phyloP scores from a whole-genome alignment of 805 yeast species.

The Starmerella bombicola region DNA sequence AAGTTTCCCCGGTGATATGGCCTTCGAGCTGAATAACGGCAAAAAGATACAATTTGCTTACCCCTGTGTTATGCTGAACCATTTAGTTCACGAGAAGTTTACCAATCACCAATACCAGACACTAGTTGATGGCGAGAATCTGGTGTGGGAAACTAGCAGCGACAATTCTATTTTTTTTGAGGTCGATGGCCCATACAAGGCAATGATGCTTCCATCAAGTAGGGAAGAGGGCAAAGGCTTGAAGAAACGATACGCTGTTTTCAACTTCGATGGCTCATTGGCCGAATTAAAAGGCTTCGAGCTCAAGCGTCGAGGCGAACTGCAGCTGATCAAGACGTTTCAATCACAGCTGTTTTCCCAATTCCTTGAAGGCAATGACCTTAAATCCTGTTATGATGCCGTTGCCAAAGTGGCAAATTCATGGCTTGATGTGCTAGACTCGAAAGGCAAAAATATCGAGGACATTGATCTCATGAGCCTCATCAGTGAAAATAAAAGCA shows the following conservation, averaged over 20 bases:
- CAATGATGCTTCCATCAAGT: slow-evolving; percentile 94
- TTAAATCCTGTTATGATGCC: slow-evolving; percentile 70
- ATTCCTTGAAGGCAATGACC: slow-evolving; percentile 70
- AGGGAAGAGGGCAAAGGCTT: slow-evolving; percentile 95
- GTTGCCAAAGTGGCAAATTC: slow-evolving; percentile 90
- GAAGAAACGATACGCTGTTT: slow-evolving; percentile 93
- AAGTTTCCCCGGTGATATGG: slow-evolving; percentile 82
- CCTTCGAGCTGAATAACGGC: slow-evolving; percentile 61
- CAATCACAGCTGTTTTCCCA: slow-evolving; percentile 89
- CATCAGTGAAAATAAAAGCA: slow-evolving; percentile 90
- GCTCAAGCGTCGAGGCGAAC: slow-evolving; percentile 90
- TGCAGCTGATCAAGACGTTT: slow-evolving; percentile 83
- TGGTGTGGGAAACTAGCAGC: slow-evolving; percentile 61
- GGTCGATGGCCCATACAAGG: slow-evolving; percentile 96
- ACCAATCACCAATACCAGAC: slow-evolving; percentile 94
- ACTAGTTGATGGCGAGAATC: slow-evolving; percentile 49
- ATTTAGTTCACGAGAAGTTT: slow-evolving; percentile 76
- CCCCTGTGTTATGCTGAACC: slow-evolving; percentile 93
- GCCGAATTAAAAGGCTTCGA: slow-evolving; percentile 97
- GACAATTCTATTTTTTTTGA: slow-evolving; percentile 95
- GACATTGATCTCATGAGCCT: slow-evolving; percentile 89
- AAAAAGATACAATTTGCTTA: slow-evolving; percentile 67
- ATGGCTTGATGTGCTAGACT: slow-evolving; percentile 88
- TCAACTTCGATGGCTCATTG: slow-evolving; percentile 81
- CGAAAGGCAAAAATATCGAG: slow-evolving; percentile 73